These are phyloP conservation scores for Diutina pseudorugosa DNA, from an alignment of 1,139 yeast genomes.

Conservation along the genomic window DNA sequence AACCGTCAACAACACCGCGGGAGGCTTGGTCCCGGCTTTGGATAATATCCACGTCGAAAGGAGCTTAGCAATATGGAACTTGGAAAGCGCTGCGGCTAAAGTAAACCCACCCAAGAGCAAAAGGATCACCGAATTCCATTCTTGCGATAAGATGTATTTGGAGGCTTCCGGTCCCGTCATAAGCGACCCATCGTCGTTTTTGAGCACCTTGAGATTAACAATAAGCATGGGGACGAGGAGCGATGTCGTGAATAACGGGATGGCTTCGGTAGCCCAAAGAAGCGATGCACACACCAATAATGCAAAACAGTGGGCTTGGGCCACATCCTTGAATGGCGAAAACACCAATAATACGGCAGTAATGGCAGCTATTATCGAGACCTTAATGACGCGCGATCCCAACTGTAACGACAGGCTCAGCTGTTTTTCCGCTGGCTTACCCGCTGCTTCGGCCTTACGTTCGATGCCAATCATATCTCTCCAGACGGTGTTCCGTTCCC, in stretches of 20 bases:
- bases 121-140: slow-evolving; percentile 71
- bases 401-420: neutral
- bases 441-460: slow-evolving; percentile 24
- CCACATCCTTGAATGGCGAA: slow-evolving; percentile 45
- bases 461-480: slow-evolving; percentile 34
- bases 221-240: slow-evolving; percentile 51
- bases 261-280: slow-evolving; percentile 64
- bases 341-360: slow-evolving; percentile 39
- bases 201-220: slow-evolving; percentile 40
- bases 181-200: slow-evolving; percentile 40
- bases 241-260: slow-evolving; percentile 60
- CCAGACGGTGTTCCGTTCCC: slow-evolving; percentile 70
- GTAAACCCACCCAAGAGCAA: slow-evolving; percentile 63
- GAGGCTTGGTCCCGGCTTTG: slow-evolving; percentile 55
- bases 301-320: slow-evolving; percentile 58
- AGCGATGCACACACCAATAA: slow-evolving; percentile 57
- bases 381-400: slow-evolving; percentile 23
- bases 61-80: slow-evolving; percentile 57
- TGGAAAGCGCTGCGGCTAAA: slow-evolving; percentile 60
- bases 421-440: slow-evolving; percentile 5
- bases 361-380: slow-evolving; percentile 28
- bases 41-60: slow-evolving; percentile 55
- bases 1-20: slow-evolving; percentile 46
- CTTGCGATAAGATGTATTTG: slow-evolving; percentile 38
- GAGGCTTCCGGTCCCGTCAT: slow-evolving; percentile 46